Conservation (phyloP, 2,329 filamentous ascomycete genomes). For the Xylaria sp. region DNA sequence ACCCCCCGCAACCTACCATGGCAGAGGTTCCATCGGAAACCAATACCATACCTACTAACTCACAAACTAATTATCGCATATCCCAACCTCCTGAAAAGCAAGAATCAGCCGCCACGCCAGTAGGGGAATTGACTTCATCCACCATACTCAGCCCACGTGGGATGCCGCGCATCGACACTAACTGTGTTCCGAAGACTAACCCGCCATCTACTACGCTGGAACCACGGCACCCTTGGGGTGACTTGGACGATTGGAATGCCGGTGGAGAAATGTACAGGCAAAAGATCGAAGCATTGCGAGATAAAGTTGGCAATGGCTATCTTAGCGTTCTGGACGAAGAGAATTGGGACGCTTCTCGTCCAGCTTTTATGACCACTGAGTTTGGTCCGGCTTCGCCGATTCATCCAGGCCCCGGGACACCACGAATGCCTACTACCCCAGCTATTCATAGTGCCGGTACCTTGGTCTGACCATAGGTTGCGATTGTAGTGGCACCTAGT, state of each 20-base stretch:
- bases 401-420: constrained; percentile 50
- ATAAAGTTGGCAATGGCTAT: constrained; percentile 88
- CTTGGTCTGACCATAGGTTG: constrained; percentile 54
- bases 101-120: constrained; percentile 44
- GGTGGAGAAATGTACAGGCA: constrained; percentile 84
- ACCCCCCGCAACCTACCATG: constrained; percentile 42
- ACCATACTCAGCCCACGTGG: constrained; percentile 46
- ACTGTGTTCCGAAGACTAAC: constrained; percentile 49
- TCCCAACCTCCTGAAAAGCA: constrained; percentile 55
- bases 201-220: constrained; percentile 49
- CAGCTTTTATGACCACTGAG: constrained; percentile 53
- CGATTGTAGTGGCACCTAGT: constrained; percentile 30
- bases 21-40: constrained; percentile 40
- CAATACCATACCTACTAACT: constrained; percentile 32
- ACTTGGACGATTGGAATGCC: constrained; percentile 69
- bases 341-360: constrained; percentile 63
- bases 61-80: constrained; percentile 56
- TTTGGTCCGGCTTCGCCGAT: constrained; percentile 53
- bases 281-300: constrained; percentile 86
- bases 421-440: constrained; percentile 55
- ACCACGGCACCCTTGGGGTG: constrained; percentile 51
- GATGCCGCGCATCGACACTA: constrained; percentile 54
- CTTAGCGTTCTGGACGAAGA: constrained; percentile 87
- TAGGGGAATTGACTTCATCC: constrained; percentile 51
- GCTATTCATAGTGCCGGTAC: constrained; percentile 65